A percentile compares a stretch with the other conserved stretches of the same genome.
These are phyloP conservation scores for Cucumis sativus DNA, from an alignment of 306 rosid species.

Conservation along the genomic window DNA sequence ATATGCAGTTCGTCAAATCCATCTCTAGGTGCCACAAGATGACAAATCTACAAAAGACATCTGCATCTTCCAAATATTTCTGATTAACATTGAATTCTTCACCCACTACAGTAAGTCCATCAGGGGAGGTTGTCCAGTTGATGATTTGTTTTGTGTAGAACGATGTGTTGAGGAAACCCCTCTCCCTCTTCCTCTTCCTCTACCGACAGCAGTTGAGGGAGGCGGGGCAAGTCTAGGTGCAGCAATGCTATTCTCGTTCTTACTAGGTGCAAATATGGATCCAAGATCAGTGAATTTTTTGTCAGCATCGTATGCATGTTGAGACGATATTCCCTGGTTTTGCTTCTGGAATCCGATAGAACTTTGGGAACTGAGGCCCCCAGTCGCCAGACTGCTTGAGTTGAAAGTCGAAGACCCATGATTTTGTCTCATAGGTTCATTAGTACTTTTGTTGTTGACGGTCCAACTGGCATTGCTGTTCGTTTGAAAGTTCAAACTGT, in stretches of 20 bases:
- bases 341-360: slow-evolving; percentile 54
- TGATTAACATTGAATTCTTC: slow-evolving; percentile 6
- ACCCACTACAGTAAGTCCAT: slow-evolving; percentile 68
- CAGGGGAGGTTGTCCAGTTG: slow-evolving; percentile 59
- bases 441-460: slow-evolving; percentile 31
- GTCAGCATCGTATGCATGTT: slow-evolving; percentile 25
- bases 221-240: slow-evolving; percentile 90
- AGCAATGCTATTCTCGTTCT: slow-evolving; percentile 48
- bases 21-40: slow-evolving; percentile 20
- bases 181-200: slow-evolving; percentile 91
- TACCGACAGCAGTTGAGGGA: slow-evolving; percentile 66
- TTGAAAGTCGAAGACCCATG: slow-evolving; percentile 29
- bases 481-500: slow-evolving; percentile 34
- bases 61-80: slow-evolving; percentile 16
- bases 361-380: slow-evolving; percentile 26
- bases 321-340: slow-evolving; percentile 34
- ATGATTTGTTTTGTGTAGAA: slow-evolving; percentile 39
- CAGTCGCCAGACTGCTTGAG: slow-evolving; percentile 26
- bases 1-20: slow-evolving; percentile 22
- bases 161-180: slow-evolving; percentile 34
- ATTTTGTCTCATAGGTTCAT: slow-evolving; percentile 29
- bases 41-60: slow-evolving; percentile 19
- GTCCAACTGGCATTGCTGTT: slow-evolving; percentile 38
- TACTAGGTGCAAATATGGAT: slow-evolving; percentile 66
- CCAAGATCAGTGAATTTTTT: slow-evolving; percentile 53